These are phyloP conservation scores for Venturia effusa DNA, from an alignment of 2,329 filamentous ascomycete genomes.

Conservation along the genomic window DNA sequence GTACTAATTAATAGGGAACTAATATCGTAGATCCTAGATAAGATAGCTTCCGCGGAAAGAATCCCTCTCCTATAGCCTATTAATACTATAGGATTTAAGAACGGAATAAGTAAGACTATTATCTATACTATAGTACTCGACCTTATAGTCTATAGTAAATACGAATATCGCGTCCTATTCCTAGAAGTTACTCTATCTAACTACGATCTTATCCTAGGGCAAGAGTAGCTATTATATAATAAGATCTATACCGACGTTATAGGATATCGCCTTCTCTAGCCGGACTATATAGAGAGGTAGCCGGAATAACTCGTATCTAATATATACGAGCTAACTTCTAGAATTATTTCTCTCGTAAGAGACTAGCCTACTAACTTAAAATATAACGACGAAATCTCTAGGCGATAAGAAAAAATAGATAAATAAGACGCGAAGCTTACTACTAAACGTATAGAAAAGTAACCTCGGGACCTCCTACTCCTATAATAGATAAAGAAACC, in stretches of 20 bases:
- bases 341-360: background rate
- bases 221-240: background rate
- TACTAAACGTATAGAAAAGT: too few species aligned
- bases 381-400: too few species aligned
- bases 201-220: background rate
- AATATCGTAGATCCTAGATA: background rate
- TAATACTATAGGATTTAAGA: background rate
- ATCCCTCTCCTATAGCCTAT: background rate
- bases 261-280: background rate
- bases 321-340: background rate
- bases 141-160: background rate
- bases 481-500: too few species aligned
- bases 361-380: too few species aligned
- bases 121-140: background rate
- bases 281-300: background rate
- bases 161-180: background rate
- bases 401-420: too few species aligned
- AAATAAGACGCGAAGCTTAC: too few species aligned
- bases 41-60: background rate
- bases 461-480: too few species aligned
- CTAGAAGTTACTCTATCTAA: too few species aligned
- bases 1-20: background rate
- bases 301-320: too few species aligned
- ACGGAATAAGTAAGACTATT: background rate
- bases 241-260: background rate